Evolutionary conservation across 1,284 basidiomycete species (phyloP).

Genomic region (Trichosporon sp.): DNA sequence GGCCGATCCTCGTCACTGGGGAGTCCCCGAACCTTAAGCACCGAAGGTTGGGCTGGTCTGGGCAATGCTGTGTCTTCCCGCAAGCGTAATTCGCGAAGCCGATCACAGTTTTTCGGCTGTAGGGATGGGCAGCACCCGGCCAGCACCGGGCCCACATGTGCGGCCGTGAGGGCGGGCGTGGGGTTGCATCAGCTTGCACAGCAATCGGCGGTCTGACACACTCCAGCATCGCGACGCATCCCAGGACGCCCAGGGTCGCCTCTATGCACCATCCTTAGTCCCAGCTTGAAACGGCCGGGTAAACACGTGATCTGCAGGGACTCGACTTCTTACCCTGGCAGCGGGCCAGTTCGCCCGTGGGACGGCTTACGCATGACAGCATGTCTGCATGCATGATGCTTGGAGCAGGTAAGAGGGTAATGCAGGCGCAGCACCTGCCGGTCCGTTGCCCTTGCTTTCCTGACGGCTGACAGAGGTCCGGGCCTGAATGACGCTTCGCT

Average conservation of each 20-base stretch:
- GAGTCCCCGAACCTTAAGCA: background rate
- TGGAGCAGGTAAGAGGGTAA: background rate
- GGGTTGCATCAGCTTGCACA: background rate
- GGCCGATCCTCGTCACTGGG: background rate
- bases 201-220: background rate
- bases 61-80: slow-evolving; percentile 11
- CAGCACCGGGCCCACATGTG: background rate
- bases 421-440: background rate
- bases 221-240: background rate
- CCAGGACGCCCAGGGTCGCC: background rate
- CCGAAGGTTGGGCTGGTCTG: background rate
- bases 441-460: no score
- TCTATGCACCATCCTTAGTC: background rate
- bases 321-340: background rate
- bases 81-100: background rate
- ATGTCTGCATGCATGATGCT: background rate
- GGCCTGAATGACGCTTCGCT: background rate
- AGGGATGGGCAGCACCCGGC: background rate
- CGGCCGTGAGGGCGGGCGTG: background rate
- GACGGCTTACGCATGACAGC: background rate
- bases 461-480: background rate
- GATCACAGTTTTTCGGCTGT: background rate
- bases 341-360: background rate
- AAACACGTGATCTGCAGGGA: slow-evolving; percentile 8
- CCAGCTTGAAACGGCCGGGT: background rate